A percentile compares a stretch with the other conserved stretches of the same genome.
phyloP scores from a whole-genome alignment of 176 grass and related monocot genomes.

The Canna indica region DNA sequence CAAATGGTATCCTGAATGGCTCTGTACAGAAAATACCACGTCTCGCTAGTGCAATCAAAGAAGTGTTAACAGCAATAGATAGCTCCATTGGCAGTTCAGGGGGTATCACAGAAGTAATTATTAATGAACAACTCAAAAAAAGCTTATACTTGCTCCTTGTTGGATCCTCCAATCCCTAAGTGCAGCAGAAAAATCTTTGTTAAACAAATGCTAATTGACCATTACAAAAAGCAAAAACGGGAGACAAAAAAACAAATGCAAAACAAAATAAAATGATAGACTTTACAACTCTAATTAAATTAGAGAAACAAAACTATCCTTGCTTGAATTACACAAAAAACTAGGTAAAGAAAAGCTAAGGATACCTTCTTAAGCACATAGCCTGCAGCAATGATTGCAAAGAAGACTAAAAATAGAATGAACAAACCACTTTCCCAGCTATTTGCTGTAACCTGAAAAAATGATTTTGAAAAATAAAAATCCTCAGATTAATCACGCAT shows the following conservation, averaged over 20 bases:
- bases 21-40: conserved; percentile 99
- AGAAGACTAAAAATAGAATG: conserved; percentile 97
- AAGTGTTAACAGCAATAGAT: conserved; percentile 98
- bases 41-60: conserved; percentile 89
- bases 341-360: neutral
- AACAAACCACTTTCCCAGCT: conserved; percentile 92
- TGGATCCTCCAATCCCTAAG: conserved; percentile 89
- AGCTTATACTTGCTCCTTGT: conserved; percentile 99
- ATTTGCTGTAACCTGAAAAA: conserved; percentile 87
- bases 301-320: neutral
- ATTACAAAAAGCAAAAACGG: conserved; percentile 1
- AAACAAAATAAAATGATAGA: conserved; percentile 7
- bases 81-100: conserved; percentile 98
- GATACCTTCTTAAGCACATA: conserved; percentile 92
- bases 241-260: no score
- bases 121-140: conserved; percentile 94
- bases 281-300: neutral
- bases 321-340: neutral
- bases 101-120: conserved; percentile 98
- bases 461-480: conserved; percentile 25
- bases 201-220: conserved; percentile 1
- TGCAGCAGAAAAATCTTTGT: neutral
- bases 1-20: conserved; percentile 99
- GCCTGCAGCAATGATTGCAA: conserved; percentile 94
- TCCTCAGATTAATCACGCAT: neutral